These are phyloP conservation scores for Phylloporus scabripes DNA, from an alignment of 768 basidiomycete genomes.

Conservation along the genomic window DNA sequence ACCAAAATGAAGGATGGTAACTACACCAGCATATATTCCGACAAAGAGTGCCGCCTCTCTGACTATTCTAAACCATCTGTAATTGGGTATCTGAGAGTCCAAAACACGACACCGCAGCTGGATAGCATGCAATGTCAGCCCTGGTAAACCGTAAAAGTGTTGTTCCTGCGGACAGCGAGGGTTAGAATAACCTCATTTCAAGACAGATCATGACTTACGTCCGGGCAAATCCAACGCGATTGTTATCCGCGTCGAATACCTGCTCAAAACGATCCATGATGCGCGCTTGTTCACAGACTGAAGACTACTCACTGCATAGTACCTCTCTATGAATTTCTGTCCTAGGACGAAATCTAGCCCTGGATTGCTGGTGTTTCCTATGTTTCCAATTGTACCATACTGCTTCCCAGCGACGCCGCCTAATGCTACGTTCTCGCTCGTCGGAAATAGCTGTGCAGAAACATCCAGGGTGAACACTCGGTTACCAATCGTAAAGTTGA, in stretches of 20 bases:
- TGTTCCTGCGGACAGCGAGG: slow-evolving; percentile 6
- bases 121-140: not conserved
- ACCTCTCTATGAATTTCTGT: slow-evolving; percentile 16
- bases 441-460: slow-evolving; percentile 13
- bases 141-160: slow-evolving; percentile 15
- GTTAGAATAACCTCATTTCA: not conserved
- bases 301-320: slow-evolving; percentile 8
- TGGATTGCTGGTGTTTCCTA: not conserved
- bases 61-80: not conserved
- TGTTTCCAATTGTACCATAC: slow-evolving; percentile 6
- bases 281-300: not conserved
- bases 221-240: slow-evolving; percentile 13
- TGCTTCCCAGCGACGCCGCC: slow-evolving; percentile 6
- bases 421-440: slow-evolving; percentile 5
- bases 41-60: not conserved
- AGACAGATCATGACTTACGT: slow-evolving; percentile 15
- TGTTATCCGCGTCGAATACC: slow-evolving; percentile 14
- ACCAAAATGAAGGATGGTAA: too few relatives aligned
- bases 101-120: not conserved
- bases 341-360: slow-evolving; percentile 16
- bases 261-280: not conserved
- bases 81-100: not conserved
- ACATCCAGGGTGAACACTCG: slow-evolving; percentile 8
- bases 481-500: slow-evolving; percentile 9
- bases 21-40: not conserved